Evolutionary conservation across 2,329 filamentous ascomycete species (phyloP).

Genomic region (Penicillium sp.): DNA sequence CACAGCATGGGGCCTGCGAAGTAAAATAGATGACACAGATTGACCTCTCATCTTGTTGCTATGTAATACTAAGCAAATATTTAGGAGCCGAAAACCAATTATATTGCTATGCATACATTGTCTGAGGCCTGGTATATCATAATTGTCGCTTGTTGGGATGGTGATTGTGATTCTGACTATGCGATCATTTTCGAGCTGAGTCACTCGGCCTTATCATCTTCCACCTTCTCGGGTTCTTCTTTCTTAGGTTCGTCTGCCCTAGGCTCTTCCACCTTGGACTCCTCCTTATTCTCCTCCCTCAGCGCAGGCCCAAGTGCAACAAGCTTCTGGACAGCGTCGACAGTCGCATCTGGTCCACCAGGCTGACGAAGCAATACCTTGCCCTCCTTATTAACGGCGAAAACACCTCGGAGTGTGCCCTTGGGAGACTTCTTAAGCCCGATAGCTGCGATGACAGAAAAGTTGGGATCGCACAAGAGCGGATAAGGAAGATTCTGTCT

Average conservation of each 20-base stretch:
- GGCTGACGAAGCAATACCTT: conserved; percentile 72
- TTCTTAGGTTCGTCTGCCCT: background rate
- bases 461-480: conserved; percentile 76
- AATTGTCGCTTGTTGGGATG: conserved; percentile 1
- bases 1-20: background rate
- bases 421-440: conserved; percentile 83
- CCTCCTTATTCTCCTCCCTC: conserved; percentile 2
- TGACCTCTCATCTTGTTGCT: background rate
- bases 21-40: background rate
- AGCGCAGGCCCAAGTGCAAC: conserved; percentile 50
- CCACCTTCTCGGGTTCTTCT: conserved; percentile 9
- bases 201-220: conserved; percentile 8
- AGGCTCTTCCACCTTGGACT: too few species aligned
- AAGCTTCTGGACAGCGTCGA: conserved; percentile 70
- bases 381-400: conserved; percentile 76
- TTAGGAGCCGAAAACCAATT: background rate
- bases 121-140: background rate
- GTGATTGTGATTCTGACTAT: background rate
- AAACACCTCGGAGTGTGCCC: conserved; percentile 80
- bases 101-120: conserved; percentile 1
- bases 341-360: conserved; percentile 73
- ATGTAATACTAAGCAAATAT: background rate
- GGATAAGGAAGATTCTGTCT: conserved; percentile 88
- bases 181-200: background rate
- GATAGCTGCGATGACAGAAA: conserved; percentile 74